Evolutionary conservation across 2,329 filamentous ascomycete genomes (phyloP).

Genomic region (Gnomoniopsis smithogilvyi): DNA sequence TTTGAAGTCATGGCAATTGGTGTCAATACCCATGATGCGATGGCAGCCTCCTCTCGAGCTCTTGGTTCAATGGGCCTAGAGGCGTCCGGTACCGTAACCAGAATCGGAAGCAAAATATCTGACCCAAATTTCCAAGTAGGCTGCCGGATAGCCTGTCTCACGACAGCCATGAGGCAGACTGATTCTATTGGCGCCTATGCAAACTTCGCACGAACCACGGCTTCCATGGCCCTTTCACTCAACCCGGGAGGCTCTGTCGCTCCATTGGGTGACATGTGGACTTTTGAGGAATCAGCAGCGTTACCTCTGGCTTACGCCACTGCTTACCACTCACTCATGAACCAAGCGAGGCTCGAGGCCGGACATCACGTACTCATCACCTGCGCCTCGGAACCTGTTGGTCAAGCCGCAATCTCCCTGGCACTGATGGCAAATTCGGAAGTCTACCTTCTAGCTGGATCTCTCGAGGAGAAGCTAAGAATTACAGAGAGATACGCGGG

Average conservation of each 20-base stretch:
- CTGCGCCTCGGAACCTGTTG: conserved; percentile 35
- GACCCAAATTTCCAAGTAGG: conserved; percentile 26
- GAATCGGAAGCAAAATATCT: conserved; percentile 22
- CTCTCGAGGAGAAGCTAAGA: conserved; percentile 35
- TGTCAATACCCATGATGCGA: conserved; percentile 24
- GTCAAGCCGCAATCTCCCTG: conserved; percentile 37
- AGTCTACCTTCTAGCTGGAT: conserved; percentile 41
- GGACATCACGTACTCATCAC: conserved; percentile 40
- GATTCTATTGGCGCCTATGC: conserved; percentile 27
- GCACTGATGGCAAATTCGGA: conserved; percentile 35
- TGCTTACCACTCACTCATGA: conserved; percentile 36
- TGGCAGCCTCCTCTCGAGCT: neutral
- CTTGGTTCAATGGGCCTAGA: conserved; percentile 32
- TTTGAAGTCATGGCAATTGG: conserved; percentile 30
- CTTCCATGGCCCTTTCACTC: conserved; percentile 33
- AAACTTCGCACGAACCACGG: conserved; percentile 30
- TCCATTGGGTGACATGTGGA: neutral
- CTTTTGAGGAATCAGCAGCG: conserved; percentile 35
- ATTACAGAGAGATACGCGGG: conserved; percentile 25
- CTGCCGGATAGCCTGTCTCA: conserved; percentile 34
- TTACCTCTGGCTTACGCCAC: conserved; percentile 39
- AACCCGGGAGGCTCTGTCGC: neutral
- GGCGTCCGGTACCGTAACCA: conserved; percentile 32
- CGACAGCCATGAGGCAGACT: conserved; percentile 6
- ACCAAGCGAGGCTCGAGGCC: conserved; percentile 33